Evolutionary conservation across 352 stramenopile species (phyloP).

Genomic region (Detonula confervacea): DNA sequence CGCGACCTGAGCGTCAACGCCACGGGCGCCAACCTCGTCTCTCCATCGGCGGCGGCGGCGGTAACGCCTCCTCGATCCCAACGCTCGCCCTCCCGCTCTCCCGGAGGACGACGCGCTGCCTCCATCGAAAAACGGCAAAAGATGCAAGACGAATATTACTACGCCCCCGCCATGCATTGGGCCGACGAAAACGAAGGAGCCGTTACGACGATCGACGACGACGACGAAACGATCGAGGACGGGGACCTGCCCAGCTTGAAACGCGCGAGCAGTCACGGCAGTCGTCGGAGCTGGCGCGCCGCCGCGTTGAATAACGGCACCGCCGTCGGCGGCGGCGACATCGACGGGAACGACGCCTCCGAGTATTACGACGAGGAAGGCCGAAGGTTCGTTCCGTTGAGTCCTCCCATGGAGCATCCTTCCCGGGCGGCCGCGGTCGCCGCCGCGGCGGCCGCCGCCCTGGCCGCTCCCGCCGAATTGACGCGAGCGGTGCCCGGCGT

Average conservation of each 20-base stretch:
- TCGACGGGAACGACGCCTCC: too few relatives aligned
- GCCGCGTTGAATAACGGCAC: too few relatives aligned
- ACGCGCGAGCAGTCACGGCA: too few relatives aligned
- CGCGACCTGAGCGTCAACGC: not conserved
- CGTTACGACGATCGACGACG: too few relatives aligned
- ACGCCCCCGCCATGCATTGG: not conserved
- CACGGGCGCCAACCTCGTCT: slow-evolving; percentile 21
- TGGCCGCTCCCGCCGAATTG: not conserved
- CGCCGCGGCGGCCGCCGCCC: not conserved
- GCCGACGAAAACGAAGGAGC: not conserved
- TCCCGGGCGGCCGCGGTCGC: not conserved
- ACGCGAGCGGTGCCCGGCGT: not conserved
- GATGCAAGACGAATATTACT: slow-evolving; percentile 54
- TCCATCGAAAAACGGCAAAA: slow-evolving; percentile 41
- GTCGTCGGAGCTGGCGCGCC: too few relatives aligned
- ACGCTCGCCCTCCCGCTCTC: too few relatives aligned
- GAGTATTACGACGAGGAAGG: too few relatives aligned
- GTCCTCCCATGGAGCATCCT: not conserved
- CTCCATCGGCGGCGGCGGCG: not conserved
- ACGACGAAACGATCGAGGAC: slow-evolving; percentile 13
- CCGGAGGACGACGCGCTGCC: too few relatives aligned
- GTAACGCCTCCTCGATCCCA: not conserved
- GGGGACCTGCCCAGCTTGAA: slow-evolving; percentile 47
- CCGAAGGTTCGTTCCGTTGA: too few relatives aligned
- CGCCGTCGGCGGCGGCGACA: too few relatives aligned